Base-by-base conservation (phyloP, 805 yeast genomes). In the Zygosaccharomyces kombuchaensis region DNA sequence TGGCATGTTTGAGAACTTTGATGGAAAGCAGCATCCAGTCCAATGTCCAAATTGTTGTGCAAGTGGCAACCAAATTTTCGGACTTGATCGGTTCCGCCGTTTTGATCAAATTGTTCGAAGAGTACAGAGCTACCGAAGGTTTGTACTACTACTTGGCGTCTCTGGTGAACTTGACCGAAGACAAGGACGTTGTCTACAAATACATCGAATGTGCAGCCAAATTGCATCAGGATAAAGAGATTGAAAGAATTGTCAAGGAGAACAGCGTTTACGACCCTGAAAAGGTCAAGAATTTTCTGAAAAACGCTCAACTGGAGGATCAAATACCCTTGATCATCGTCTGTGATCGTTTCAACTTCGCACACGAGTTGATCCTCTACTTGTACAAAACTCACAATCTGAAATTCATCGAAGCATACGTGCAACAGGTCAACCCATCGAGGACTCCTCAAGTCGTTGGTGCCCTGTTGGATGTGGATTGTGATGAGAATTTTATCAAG, bases 401-500 rank as follows among this genome's bases (percentile, higher is more conserved):
- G 80, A 89, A 93, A 69, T 93, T 91, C 59, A 93, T 93, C 68
- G 98, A 93, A 72, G 96, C 93, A 40, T 93, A 91, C 62, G 99
- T 93, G 46, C 98, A 93, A 73, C 95, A 89, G 65, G 98, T 93
- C 43, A 93, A 93, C 70, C 96, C 99, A 44, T 74, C 95, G 7
- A 87, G 86, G 66, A 87, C 99, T 13, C 95, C 99, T 6, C 95
- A 90, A 68, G 99, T 93, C 52, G 79, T 93, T 60, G 99, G 96
- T 51, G 98, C 95, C 37, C 76, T 93, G 61, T 74, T 93, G 55
- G 99, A 93, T 66, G 98, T 93, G 56, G 99, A 93, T 68, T 90
- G 97, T 71, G 98, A 93, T 57, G 99, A 93, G 68, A 68, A 71
- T 46, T 84, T 88, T 57, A 88, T 93, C 65, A 84, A 87, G 72